Conservation (phyloP, 805 yeast genomes). For the Suhomyces vadensis region DNA sequence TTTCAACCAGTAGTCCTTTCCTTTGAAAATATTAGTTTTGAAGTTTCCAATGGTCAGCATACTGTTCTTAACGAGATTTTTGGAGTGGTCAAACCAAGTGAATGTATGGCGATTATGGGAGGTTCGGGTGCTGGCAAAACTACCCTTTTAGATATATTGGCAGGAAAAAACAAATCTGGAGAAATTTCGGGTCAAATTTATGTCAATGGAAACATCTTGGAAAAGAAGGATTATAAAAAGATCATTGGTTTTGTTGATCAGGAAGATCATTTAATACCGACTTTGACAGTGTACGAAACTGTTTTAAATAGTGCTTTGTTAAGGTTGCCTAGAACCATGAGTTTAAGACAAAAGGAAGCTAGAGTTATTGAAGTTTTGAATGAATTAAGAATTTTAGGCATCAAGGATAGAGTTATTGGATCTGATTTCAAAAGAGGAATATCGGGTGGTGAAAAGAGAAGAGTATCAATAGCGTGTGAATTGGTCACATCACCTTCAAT, state of each 20-base stretch:
- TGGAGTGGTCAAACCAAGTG: constrained; percentile 84
- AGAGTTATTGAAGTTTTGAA: constrained; percentile 82
- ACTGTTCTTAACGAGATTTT: constrained; percentile 61
- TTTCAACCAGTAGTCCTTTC: constrained; percentile 71
- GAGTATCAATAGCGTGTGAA: constrained; percentile 93
- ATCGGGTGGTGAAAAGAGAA: constrained; percentile 88
- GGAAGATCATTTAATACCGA: constrained; percentile 87
- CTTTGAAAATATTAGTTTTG: constrained; percentile 71
- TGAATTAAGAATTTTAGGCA: constrained; percentile 79
- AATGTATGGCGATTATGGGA: constrained; percentile 94
- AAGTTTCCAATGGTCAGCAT: constrained; percentile 44
- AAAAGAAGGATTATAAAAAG: constrained; percentile 52
- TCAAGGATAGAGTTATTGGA: constrained; percentile 85
- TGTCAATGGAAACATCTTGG: constrained; percentile 67
- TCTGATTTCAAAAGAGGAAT: constrained; percentile 89
- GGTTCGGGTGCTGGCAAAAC: constrained; percentile 99
- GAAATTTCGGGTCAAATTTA: constrained; percentile 61
- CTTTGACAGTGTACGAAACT: constrained; percentile 94
- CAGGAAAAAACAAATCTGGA: constrained; percentile 85
- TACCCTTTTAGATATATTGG: constrained; percentile 86
- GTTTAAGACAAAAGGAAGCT: constrained; percentile 66
- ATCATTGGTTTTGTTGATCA: constrained; percentile 95
- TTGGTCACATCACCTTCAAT: constrained; percentile 86
- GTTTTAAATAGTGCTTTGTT: constrained; percentile 88
- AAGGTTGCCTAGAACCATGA: constrained; percentile 80